Evolutionary conservation across 805 yeast genomes (phyloP), one percentile per base, ranked within the genome.

Genomic region (Candida khao-thaluensis): DNA sequence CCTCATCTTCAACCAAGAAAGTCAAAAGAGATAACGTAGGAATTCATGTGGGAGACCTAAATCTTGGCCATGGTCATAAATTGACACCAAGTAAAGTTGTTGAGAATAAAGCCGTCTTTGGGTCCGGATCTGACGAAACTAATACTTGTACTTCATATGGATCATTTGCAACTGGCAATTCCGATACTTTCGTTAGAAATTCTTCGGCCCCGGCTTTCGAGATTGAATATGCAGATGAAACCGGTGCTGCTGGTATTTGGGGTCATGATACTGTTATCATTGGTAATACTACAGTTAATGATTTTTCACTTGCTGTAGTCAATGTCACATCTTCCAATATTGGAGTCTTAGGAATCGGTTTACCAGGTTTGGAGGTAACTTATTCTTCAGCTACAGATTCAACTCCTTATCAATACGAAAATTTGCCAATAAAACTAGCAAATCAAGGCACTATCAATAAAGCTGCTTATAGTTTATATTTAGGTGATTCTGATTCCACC

Each of bases 331-430:
- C 79, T 44, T 79, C 90, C 3, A 58, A 77, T 7, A 62, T 73
- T 42, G 91, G 95, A 40, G 91, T 86, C 17, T 60, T 85, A 29
- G 89, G 90, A 18, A 77, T 85, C 45, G 91, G 93, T 8, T 67
- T 84, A 36, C 62, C 76, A 4, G 84, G 79, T 10, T 69, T 85
- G 39, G 95, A 89, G 59, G 68, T 77, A 3, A 83, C 91, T 1
- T 59, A 53, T 49, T 42, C 47, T 5, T 37, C 37, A 21, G 11
- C 25, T 14, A 22, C 7, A 8, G 26, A 31, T 21, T 7, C 27
- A 3, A 4, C 2, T 37, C 31, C 16, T 22, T 62, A 64, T 52
- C 46, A 44, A 29, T 69, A 69, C 49, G 65, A 63, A 48, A 69
- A 69, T 50, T 54, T 67, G 26, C 73, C 73, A 9, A 28, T 57